Evolutionary conservation across 257 asterid genomes (phyloP), one percentile per base, ranked within the genome.

Genomic region (Anisodus acutangulus): DNA sequence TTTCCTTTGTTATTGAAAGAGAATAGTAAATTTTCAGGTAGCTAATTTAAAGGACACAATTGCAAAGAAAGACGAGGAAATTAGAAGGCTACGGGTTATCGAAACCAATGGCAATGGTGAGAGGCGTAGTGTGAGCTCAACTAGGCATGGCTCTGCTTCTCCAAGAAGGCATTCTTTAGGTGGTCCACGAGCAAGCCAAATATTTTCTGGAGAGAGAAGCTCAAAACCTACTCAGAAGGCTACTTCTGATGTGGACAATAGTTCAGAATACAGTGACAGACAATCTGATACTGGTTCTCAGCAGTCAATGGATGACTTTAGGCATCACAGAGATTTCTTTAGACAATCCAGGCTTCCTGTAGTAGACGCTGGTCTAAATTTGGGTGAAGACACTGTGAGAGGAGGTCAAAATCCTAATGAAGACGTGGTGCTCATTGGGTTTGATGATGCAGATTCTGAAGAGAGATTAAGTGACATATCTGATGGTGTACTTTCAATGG

Each of bases 381-480:
- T 85, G 57, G 81, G 68, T 4, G 93, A 91, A 72, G 91, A 88
- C 19, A 57, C 86, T 62, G 80, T 81, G 7, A 87, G 87, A 81
- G 87, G 81, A 85, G 90, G 62, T 80, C 91, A 87, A 88, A 87
- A 84, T 82, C 87, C 81, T 78, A 84, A 81, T 37, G 97, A 91
- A 3, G 98, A 97, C 41, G 82, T 88, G 16, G 98, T 90, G 85
- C 95, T 94, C 83, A 69, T 93, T 79, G 94, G 95, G 74, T 85
- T 94, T 11, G 98, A 94, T 82, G 99, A 93, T 83, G 93, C 85
- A 8, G 99, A 94, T 83, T 92, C 94, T 5, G 98, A 96, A 43
- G 98, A 93, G 90, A 92, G 98, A 83, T 92, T 96, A 26, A 96
- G 99, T 86, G 98, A 96, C 88, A 93, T 96, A 83, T 96, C 99